These are phyloP conservation scores for Scheffersomyces quercinus DNA, from an alignment of 1,139 yeast species.

Conservation along the genomic window DNA sequence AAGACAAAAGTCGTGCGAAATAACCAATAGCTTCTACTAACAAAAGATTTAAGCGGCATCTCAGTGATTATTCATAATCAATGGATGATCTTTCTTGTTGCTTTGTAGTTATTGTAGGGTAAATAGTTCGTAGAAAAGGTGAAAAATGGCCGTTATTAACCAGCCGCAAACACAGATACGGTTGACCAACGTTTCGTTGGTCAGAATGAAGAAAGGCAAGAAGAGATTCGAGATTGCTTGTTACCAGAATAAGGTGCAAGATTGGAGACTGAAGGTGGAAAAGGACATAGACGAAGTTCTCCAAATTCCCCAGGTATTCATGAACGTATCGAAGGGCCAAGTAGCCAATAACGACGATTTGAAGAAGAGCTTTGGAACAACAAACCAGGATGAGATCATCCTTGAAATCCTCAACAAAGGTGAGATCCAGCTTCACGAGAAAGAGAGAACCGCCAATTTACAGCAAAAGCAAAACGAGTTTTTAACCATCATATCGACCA, in stretches of 20 bases:
- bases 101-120: too few relatives aligned
- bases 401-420: constrained; percentile 84
- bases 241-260: constrained; percentile 95
- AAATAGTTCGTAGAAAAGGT: not conserved
- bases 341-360: constrained; percentile 90
- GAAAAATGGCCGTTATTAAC: constrained; percentile 58
- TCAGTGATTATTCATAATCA: too few relatives aligned
- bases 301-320: constrained; percentile 92
- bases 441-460: constrained; percentile 79
- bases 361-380: constrained; percentile 69
- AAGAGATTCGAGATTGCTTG: constrained; percentile 94
- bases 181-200: constrained; percentile 91
- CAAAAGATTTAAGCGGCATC: too few relatives aligned
- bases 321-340: constrained; percentile 92
- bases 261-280: constrained; percentile 86
- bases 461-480: constrained; percentile 82
- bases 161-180: constrained; percentile 90
- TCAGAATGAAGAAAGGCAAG: constrained; percentile 85
- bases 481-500: constrained; percentile 79
- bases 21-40: too few relatives aligned
- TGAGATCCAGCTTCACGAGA: constrained; percentile 91
- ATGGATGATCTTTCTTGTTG: too few relatives aligned
- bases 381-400: constrained; percentile 72
- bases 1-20: too few relatives aligned
- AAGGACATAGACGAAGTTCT: constrained; percentile 93